phyloP scores from a whole-genome alignment of 805 yeast genomes.

The Kazachstania bromeliacearum region DNA sequence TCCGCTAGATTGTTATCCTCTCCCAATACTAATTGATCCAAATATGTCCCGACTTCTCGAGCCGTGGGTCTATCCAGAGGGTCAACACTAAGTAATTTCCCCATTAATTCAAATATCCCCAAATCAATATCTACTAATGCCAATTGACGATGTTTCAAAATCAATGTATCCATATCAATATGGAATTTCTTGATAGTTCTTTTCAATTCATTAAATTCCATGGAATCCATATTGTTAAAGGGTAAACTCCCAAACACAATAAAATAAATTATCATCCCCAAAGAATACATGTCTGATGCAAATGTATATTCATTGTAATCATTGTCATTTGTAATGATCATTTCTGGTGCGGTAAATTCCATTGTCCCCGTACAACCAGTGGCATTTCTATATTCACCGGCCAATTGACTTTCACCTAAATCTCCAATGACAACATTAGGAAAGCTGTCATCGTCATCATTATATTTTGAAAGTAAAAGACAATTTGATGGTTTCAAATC shows the following conservation, averaged over 20 bases:
- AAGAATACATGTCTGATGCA: constrained; percentile 69
- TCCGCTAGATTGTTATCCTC: constrained; percentile 1
- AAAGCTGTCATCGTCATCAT: constrained; percentile 24
- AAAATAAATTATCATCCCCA: constrained; percentile 75
- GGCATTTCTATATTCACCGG: constrained; percentile 53
- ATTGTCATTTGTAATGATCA: constrained; percentile 31
- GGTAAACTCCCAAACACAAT: constrained; percentile 68
- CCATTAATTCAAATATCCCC: constrained; percentile 32
- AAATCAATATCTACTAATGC: constrained; percentile 17
- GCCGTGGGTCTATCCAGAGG: constrained; percentile 37
- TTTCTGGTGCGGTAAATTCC: constrained; percentile 83
- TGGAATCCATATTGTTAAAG: constrained; percentile 28
- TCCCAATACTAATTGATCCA: constrained; percentile 15
- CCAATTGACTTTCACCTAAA: constrained; percentile 79
- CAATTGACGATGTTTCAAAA: constrained; percentile 13
- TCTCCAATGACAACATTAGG: constrained; percentile 79
- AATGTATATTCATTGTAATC: constrained; percentile 51
- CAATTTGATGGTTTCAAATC: constrained; percentile 89
- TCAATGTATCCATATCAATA: constrained; percentile 10
- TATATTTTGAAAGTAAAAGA: constrained; percentile 35
- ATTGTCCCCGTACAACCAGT: constrained; percentile 84
- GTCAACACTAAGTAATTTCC: constrained; percentile 30
- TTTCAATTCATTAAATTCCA: constrained; percentile 25
- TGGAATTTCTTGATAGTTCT: constrained; percentile 28
- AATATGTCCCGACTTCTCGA: constrained; percentile 28